A percentile compares a stretch with the other conserved stretches of the same genome.
Conservation (phyloP, 1,284 basidiomycete genomes). For the Sanguinoderma infundibulare region DNA sequence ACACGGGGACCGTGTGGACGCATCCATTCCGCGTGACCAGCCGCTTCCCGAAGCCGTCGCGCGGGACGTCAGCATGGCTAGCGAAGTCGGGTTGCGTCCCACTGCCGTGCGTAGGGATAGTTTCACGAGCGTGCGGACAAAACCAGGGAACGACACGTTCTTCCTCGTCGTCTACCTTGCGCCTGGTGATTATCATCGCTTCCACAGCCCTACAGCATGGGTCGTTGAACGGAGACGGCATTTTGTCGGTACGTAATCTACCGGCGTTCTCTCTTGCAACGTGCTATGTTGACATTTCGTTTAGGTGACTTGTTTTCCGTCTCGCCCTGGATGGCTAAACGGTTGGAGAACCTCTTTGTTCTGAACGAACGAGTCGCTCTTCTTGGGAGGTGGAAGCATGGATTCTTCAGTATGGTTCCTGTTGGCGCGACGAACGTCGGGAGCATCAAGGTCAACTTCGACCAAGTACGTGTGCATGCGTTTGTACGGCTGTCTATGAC, state of each 20-base stretch:
- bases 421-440: conserved; percentile 99
- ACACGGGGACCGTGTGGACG: conserved; percentile 64
- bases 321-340: conserved; percentile 93
- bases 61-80: conserved; percentile 71
- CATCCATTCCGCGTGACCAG: conserved; percentile 63
- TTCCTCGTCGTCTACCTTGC: conserved; percentile 98
- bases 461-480: conserved; percentile 61
- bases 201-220: conserved; percentile 96
- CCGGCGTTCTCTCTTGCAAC: background rate
- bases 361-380: conserved; percentile 97
- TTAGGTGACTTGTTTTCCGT: conserved; percentile 94
- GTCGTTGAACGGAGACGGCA: conserved; percentile 96
- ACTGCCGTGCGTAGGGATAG: conserved; percentile 45
- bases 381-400: conserved; percentile 94
- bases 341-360: conserved; percentile 93
- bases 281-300: background rate
- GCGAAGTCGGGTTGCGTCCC: conserved; percentile 64
- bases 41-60: conserved; percentile 58
- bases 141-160: conserved; percentile 82
- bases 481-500: background rate
- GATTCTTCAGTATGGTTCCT: conserved; percentile 97
- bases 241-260: conserved; percentile 75
- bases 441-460: conserved; percentile 96
- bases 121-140: conserved; percentile 49
- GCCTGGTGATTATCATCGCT: conserved; percentile 98